Conservation (phyloP, 768 basidiomycete species). For the Xanthoconium purpureum region DNA sequence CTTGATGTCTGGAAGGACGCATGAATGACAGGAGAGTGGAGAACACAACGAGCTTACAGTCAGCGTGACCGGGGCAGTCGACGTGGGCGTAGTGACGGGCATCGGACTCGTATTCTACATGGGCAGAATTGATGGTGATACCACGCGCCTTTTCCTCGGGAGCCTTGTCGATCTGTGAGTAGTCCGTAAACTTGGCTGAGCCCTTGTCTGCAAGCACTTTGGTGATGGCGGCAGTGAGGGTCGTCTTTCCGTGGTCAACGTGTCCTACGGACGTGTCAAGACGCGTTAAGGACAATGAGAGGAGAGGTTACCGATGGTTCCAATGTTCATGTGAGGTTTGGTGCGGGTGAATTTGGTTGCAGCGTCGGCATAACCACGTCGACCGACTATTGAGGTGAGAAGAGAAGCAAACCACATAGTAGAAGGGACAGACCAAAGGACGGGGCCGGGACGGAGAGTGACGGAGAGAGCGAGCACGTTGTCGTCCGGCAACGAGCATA, state of each 20-base stretch:
- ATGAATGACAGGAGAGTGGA: slow-evolving; percentile 3
- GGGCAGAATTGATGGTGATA: slow-evolving; percentile 98
- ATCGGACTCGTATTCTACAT: slow-evolving; percentile 96
- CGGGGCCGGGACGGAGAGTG: not conserved
- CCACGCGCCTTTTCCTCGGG: slow-evolving; percentile 99
- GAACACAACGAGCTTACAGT: slow-evolving; percentile 55
- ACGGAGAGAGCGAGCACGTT: slow-evolving; percentile 7
- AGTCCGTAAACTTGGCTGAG: slow-evolving; percentile 86
- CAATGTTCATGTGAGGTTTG: slow-evolving; percentile 95
- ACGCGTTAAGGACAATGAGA: slow-evolving; percentile 11
- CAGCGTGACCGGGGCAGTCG: slow-evolving; percentile 95
- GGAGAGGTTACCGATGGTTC: slow-evolving; percentile 67
- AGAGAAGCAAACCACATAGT: no score
- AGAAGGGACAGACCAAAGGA: slow-evolving; percentile 3
- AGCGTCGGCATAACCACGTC: slow-evolving; percentile 73
- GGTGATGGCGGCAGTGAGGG: slow-evolving; percentile 92
- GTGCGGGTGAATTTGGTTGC: slow-evolving; percentile 58
- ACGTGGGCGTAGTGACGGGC: slow-evolving; percentile 95
- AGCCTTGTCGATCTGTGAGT: slow-evolving; percentile 97
- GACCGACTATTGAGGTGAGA: not conserved
- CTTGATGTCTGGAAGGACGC: slow-evolving; percentile 67
- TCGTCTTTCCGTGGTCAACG: slow-evolving; percentile 98
- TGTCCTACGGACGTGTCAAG: slow-evolving; percentile 51
- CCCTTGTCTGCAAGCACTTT: slow-evolving; percentile 81
- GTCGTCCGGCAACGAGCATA: slow-evolving; percentile 15